Evolutionary conservation across 1,139 yeast species (phyloP).

Genomic region (Candida freyschussii): DNA sequence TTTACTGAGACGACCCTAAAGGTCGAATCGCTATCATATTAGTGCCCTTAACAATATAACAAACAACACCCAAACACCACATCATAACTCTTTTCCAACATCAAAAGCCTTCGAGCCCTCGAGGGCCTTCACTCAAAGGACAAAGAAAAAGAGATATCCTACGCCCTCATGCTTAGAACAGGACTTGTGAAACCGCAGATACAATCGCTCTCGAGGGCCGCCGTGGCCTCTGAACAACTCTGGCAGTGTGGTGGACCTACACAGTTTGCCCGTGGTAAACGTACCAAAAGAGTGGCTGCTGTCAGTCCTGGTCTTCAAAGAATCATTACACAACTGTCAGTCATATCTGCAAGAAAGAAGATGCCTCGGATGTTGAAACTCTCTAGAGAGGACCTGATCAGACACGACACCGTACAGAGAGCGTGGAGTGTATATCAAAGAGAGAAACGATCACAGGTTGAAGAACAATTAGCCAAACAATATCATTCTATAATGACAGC

Average conservation of each 20-base stretch:
- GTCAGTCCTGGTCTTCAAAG: slow-evolving; percentile 59
- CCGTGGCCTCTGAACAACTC: neutral
- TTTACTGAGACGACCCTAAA: too few species aligned
- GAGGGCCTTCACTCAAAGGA: too few species aligned
- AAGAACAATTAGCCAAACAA: slow-evolving; percentile 52
- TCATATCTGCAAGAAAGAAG: slow-evolving; percentile 79
- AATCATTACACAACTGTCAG: slow-evolving; percentile 73
- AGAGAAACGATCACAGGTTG: slow-evolving; percentile 40
- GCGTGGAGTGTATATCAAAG: slow-evolving; percentile 75
- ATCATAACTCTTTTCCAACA: neutral
- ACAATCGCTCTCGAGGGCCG: neutral
- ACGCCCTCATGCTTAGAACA: neutral
- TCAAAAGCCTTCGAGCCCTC: too few species aligned
- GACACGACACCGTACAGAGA: slow-evolving; percentile 76
- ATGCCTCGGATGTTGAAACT: slow-evolving; percentile 78
- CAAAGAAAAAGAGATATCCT: neutral
- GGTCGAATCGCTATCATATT: too few species aligned
- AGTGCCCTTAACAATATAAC: too few species aligned
- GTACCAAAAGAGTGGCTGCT: slow-evolving; percentile 36
- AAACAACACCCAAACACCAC: neutral
- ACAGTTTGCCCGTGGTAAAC: slow-evolving; percentile 37
- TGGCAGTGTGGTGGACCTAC: slow-evolving; percentile 5
- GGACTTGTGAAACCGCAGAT: neutral
- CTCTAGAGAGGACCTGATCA: slow-evolving; percentile 75
- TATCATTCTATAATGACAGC: slow-evolving; percentile 66